These are phyloP conservation scores for Suillus luteus DNA, from an alignment of 768 basidiomycete genomes.

Conservation along the genomic window DNA sequence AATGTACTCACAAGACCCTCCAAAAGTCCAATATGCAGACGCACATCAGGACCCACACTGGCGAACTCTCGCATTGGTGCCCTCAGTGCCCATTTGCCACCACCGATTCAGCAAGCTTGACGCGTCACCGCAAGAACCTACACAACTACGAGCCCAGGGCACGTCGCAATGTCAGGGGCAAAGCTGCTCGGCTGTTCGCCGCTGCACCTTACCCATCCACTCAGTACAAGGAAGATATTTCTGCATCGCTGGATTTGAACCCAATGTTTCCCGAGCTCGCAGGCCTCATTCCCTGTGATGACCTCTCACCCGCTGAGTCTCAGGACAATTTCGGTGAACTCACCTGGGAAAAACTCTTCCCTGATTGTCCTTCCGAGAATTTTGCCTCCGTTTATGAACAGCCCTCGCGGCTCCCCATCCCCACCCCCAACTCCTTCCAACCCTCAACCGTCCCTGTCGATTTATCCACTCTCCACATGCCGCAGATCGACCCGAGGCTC, in stretches of 20 bases:
- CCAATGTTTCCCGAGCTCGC: background rate
- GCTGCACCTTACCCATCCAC: constrained; percentile 12
- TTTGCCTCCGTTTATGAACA: background rate
- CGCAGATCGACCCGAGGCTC: background rate
- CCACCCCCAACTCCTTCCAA: background rate
- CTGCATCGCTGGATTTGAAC: constrained; percentile 1
- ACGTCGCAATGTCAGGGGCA: background rate
- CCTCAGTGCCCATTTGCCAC: constrained; percentile 21
- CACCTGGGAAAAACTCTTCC: constrained; percentile 7
- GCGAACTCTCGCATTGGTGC: constrained; percentile 20
- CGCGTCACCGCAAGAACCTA: constrained; percentile 21
- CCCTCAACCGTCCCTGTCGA: background rate
- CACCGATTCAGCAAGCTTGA: constrained; percentile 28
- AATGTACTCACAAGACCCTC: constrained; percentile 25
- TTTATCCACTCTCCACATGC: background rate
- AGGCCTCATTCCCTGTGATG: background rate
- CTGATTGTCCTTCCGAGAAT: background rate
- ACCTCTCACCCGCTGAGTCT: background rate
- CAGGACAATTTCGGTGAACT: background rate
- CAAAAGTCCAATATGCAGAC: constrained; percentile 31
- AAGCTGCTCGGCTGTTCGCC: constrained; percentile 7
- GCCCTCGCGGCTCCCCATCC: background rate
- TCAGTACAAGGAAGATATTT: background rate
- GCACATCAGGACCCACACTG: constrained; percentile 29
- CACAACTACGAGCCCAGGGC: constrained; percentile 24